Evolutionary conservation across 257 asterid genomes (phyloP).

Genomic region (Solanum okadae): DNA sequence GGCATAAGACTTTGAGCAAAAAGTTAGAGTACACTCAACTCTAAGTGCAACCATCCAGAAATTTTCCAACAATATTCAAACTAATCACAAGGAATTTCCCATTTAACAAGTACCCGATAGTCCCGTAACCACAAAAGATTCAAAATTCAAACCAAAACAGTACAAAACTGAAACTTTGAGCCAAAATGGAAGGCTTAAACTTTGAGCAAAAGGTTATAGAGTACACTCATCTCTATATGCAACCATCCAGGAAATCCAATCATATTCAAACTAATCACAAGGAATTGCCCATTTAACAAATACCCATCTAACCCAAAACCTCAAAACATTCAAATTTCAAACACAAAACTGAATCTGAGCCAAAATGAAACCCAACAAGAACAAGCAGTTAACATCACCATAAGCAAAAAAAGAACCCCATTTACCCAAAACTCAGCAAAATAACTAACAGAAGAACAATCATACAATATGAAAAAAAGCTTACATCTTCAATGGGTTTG

Average conservation of each 20-base stretch:
- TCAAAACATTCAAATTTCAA: background rate
- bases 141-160: background rate
- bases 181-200: background rate
- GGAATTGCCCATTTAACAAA: background rate
- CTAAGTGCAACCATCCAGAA: background rate
- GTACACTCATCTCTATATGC: background rate
- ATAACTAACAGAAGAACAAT: background rate
- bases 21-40: background rate
- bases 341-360: background rate
- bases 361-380: background rate
- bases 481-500: slow-evolving; percentile 80
- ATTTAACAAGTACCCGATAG: background rate
- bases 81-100: background rate
- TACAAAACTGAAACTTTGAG: background rate
- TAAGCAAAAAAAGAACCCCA: background rate
- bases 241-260: background rate
- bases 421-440: background rate
- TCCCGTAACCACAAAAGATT: background rate
- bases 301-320: background rate
- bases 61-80: background rate
- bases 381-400: background rate
- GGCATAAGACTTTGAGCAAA: background rate
- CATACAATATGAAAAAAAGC: background rate
- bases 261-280: background rate
- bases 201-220: background rate